Evolutionary conservation across 805 yeast genomes (phyloP), one percentile per base, ranked within the genome.

Genomic region (Yarrowia keelungensis): DNA sequence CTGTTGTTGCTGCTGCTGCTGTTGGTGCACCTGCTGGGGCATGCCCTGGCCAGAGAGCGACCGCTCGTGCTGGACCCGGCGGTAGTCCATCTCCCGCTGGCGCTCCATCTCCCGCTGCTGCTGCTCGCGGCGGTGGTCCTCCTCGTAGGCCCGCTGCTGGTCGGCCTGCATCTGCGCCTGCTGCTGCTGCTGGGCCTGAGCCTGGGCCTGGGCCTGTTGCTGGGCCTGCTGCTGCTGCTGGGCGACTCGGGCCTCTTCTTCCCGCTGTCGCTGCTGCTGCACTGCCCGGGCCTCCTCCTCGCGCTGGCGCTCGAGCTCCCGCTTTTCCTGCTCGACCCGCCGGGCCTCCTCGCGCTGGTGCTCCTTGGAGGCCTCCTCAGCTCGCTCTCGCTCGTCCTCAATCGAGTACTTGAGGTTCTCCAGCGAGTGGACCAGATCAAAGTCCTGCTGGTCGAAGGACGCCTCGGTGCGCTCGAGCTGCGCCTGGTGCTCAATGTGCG

Each of bases 321-420:
- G 86, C 72, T 88, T 90, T 76, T 90, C 46, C 71, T 92, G 84
- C 78, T 92, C 97, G 75, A 88, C 87, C 73, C 95, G 84, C 82
- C 92, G 91, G 77, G 89, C 90, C 79, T 92, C 97, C 35, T 92
- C 96, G 74, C 95, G 84, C 78, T 89, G 92, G 80, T 92, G 53
- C 53, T 59, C 51, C 53, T 45, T 32, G 16, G 53, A 16, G 7
- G 66, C 66, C 22, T 59, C 66, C 14, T 59, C 66, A 26, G 50
- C 53, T 22, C 67, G 38, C 56, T 62, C 67, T 2, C 67, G 67
- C 39, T 62, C 67, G 47, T 62, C 67, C 39, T 62, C 67, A 32
- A 47, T 47, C 11, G 54, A 49, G 56, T 62, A 47, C 56, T 62
- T 62, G 67, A 62, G 54, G 50, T 62, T 47, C 14, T 62, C 56